Evolutionary conservation across 2,329 filamentous ascomycete species (phyloP).

Genomic region (Cladophialophora yegresii): DNA sequence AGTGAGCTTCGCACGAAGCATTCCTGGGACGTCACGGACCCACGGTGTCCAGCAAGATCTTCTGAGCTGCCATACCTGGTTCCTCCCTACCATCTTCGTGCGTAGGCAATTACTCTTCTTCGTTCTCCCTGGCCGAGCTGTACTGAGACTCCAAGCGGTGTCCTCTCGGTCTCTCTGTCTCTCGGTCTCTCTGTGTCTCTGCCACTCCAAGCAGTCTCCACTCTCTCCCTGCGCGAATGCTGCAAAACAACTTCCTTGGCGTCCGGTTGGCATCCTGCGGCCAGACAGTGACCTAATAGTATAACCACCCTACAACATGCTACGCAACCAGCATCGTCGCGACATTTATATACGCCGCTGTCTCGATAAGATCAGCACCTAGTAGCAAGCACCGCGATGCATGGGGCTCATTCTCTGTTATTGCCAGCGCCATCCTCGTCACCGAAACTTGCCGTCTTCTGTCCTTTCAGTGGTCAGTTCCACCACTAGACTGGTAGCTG

Average conservation of each 20-base stretch:
- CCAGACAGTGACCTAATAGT: constrained; percentile 49
- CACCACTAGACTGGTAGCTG: no score
- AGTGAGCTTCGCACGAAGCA: constrained; percentile 2
- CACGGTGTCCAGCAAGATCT: constrained; percentile 42
- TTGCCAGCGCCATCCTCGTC: constrained; percentile 46
- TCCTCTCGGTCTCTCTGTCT: no score
- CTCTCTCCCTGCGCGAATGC: constrained; percentile 49
- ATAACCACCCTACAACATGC: constrained; percentile 50
- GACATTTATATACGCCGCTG: constrained; percentile 46
- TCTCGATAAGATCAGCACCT: constrained; percentile 48
- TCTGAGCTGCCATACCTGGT: constrained; percentile 52
- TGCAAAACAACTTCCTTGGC: constrained; percentile 51
- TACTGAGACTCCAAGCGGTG: no score
- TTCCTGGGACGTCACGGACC: constrained; percentile 24
- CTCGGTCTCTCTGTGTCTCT: no score
- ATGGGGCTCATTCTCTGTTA: constrained; percentile 49
- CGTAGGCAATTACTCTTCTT: constrained; percentile 14
- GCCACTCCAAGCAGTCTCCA: constrained; percentile 39
- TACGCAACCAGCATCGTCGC: constrained; percentile 49
- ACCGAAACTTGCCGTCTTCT: constrained; percentile 40
- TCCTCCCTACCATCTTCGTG: constrained; percentile 52
- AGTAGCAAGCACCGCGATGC: constrained; percentile 49
- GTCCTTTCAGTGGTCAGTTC: no score
- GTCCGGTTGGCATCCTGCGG: constrained; percentile 51
- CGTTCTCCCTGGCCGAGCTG: background rate